Base-by-base conservation (phyloP, 768 basidiomycete genomes). In the Russula dissimulans region DNA sequence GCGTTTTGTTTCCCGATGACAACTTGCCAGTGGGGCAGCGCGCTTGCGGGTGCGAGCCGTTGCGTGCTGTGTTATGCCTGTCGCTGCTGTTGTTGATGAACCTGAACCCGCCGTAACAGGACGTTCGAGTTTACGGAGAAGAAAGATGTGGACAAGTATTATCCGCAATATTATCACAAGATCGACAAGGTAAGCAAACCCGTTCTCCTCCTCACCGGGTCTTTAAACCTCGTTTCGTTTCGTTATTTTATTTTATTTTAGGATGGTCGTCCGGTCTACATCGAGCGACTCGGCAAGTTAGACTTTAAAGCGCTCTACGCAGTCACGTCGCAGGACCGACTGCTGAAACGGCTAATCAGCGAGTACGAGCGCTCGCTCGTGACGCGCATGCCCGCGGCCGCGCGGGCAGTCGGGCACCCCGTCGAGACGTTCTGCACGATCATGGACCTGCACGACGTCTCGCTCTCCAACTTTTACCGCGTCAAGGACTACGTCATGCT, bases 361-460 rank as follows among this genome's bases (percentile, higher is more conserved):
- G 95, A 97, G 73, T 98, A 98, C 81, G 95, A 98, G 73, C 87
- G 84, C 67, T 94, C 87, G 77, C 74, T 91, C 65, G 76, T 73
- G 34, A 79, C 87, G 48, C 91, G 95, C 43, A 79, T 93, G 46
- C 91, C 93, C 45, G 87, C 91, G 5, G 86, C 87, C 72, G 81
- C 89, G 62, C 71, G 71, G 14, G 80, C 79, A 2, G 74, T 78
- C 41, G 94, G 93, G 1, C 88, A 94, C 74, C 86, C 91, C 58
- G 88, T 98, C 71, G 95, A 97, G 77, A 98, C 95, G 11, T 89
- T 84, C 55, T 98, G 95, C 84, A 97, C 97, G 60, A 94, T 98
- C 79, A 81, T 98, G 75, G 95, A 98, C 73, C 84, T 99, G 65
- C 71, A 83, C 26, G 77, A 78, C 66, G 85, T 88, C 43, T 78